phyloP scores from a whole-genome alignment of 805 yeast genomes.

The Candida verbasci region DNA sequence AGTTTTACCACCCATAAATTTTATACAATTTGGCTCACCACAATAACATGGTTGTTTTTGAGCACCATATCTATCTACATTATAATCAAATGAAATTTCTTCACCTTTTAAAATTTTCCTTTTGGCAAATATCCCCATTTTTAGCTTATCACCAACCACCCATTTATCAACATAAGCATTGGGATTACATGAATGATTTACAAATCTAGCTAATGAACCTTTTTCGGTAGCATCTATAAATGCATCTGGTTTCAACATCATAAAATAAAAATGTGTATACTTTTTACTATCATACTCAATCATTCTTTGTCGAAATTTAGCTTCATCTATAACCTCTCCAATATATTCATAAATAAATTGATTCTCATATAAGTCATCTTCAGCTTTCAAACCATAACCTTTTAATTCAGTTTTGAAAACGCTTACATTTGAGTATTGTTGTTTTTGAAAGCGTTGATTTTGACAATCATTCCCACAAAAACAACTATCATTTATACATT shows the following conservation, averaged over 20 bases:
- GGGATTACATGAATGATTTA: constrained; percentile 94
- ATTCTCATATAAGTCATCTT: constrained; percentile 50
- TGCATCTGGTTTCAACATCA: constrained; percentile 92
- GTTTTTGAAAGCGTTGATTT: constrained; percentile 83
- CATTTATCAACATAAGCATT: constrained; percentile 95
- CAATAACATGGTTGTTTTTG: constrained; percentile 92
- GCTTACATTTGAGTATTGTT: constrained; percentile 68
- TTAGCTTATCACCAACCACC: constrained; percentile 86
- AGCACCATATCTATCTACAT: constrained; percentile 95
- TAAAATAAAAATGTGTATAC: constrained; percentile 82
- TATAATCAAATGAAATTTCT: constrained; percentile 88
- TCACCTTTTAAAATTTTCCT: constrained; percentile 70
- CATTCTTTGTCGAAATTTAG: constrained; percentile 70
- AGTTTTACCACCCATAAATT: constrained; percentile 93
- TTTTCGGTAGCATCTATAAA: constrained; percentile 91
- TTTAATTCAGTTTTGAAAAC: constrained; percentile 80
- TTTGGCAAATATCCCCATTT: constrained; percentile 94
- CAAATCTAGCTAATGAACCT: constrained; percentile 87
- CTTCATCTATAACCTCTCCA: constrained; percentile 89
- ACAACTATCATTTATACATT: constrained; percentile 70
- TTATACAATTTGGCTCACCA: constrained; percentile 88
- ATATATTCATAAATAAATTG: constrained; percentile 87
- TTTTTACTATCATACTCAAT: constrained; percentile 64
- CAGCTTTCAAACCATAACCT: constrained; percentile 87
- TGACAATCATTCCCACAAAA: constrained; percentile 74